phyloP scores from a whole-genome alignment of 169 alveolate species.

The Miamiensis avidus region DNA sequence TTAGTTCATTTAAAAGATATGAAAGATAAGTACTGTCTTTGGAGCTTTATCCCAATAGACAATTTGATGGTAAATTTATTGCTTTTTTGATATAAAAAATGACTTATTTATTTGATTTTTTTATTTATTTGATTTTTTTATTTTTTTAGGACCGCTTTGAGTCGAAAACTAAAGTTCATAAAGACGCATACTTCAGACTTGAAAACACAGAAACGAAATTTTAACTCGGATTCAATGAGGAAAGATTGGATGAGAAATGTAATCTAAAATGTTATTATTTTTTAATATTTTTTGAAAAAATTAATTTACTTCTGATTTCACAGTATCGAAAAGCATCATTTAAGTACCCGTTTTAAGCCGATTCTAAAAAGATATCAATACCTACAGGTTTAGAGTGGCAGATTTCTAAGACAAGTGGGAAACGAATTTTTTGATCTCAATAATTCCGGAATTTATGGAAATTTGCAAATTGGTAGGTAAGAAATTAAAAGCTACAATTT shows the following conservation, averaged over 20 bases:
- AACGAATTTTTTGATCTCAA: conserved; percentile 12
- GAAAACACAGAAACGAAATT: conserved; percentile 30
- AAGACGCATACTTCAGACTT: conserved; percentile 38
- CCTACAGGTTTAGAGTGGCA: conserved; percentile 37
- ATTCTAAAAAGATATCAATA: conserved; percentile 34
- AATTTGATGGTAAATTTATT: conserved; percentile 26
- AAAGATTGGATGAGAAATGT: background rate
- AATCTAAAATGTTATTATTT: background rate
- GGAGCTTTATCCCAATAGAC: conserved; percentile 35
- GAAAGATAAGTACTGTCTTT: background rate
- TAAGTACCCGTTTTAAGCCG: background rate
- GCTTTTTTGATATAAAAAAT: too few species aligned
- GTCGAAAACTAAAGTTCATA: conserved; percentile 26
- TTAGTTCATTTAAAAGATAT: background rate
- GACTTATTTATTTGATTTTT: too few species aligned
- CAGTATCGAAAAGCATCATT: background rate
- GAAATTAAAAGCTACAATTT: too few species aligned
- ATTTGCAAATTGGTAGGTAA: background rate
- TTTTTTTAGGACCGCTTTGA: too few species aligned
- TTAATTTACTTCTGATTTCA: background rate
- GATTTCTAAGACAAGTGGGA: conserved; percentile 34
- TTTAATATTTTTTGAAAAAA: background rate
- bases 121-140: too few species aligned
- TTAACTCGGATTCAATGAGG: conserved; percentile 27
- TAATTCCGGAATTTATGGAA: background rate